These are phyloP conservation scores for Tylopilus sp. DNA, from an alignment of 768 basidiomycete genomes.

Conservation along the genomic window DNA sequence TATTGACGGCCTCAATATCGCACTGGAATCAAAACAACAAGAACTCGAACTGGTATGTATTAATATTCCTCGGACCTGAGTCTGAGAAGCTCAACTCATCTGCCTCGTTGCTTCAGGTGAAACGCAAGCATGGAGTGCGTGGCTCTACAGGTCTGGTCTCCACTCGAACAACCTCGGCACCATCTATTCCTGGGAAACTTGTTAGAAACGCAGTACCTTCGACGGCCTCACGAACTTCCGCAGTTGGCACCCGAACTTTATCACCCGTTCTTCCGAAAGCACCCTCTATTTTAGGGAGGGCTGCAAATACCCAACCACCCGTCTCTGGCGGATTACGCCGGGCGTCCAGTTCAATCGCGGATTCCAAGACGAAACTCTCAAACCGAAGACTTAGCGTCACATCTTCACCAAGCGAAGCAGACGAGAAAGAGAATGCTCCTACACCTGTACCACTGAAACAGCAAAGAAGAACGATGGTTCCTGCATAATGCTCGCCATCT, in stretches of 20 bases:
- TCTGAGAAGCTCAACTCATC: conserved; percentile 1
- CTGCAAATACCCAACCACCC: conserved; percentile 15
- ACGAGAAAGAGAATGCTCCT: conserved; percentile 60
- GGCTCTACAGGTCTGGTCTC: conserved; percentile 57
- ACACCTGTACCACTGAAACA: conserved; percentile 20
- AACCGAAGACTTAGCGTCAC: conserved; percentile 34
- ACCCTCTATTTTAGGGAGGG: conserved; percentile 31
- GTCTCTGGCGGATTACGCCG: conserved; percentile 20
- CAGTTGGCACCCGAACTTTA: conserved; percentile 32
- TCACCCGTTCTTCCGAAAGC: conserved; percentile 34
- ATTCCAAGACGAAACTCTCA: conserved; percentile 35
- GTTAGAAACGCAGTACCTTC: conserved; percentile 50
- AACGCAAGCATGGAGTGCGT: conserved; percentile 56
- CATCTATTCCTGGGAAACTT: conserved; percentile 23
- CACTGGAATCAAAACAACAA: conserved; percentile 91
- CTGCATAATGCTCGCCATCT: conserved; percentile 7
- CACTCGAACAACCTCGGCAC: conserved; percentile 43
- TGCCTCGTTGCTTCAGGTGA: conserved; percentile 43
- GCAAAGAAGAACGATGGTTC: conserved; percentile 16
- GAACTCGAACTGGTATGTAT: conserved; percentile 80
- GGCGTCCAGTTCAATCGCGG: conserved; percentile 30
- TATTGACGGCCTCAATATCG: conserved; percentile 80
- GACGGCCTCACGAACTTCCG: conserved; percentile 32
- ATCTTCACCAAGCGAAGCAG: conserved; percentile 41
- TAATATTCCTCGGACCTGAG: neutral